These are phyloP conservation scores for Phytophthora melonis DNA, from an alignment of 352 stramenopile genomes.

Conservation along the genomic window DNA sequence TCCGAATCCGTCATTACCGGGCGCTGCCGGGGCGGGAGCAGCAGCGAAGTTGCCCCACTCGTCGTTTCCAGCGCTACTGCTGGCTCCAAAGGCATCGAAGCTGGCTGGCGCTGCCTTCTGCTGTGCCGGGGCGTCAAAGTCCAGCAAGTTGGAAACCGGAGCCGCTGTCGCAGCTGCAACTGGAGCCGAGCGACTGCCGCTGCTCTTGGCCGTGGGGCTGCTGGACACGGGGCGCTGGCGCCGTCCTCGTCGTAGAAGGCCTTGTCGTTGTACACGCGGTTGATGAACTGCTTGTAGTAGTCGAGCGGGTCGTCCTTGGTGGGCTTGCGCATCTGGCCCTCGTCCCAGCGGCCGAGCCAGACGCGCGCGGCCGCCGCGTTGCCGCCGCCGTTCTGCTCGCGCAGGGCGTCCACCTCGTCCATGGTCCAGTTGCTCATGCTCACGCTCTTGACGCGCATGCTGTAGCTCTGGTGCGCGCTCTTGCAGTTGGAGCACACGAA, in stretches of 20 bases:
- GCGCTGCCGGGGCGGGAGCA: constrained; percentile 30
- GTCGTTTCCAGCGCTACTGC: constrained; percentile 20
- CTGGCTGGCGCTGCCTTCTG: constrained; percentile 26
- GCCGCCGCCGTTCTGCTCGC: constrained; percentile 86
- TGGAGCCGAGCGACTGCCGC: not conserved
- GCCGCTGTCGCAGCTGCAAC: not conserved
- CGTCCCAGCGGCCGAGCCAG: constrained; percentile 91
- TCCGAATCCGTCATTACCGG: constrained; percentile 49
- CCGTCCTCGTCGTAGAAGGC: constrained; percentile 76
- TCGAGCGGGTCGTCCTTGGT: constrained; percentile 79
- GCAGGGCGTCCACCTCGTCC: constrained; percentile 91
- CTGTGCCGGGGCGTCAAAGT: constrained; percentile 55
- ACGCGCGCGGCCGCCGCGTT: constrained; percentile 87
- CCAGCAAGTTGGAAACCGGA: constrained; percentile 58
- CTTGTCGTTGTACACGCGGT: constrained; percentile 86
- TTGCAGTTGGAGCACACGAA: constrained; percentile 97
- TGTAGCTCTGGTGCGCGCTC: constrained; percentile 94
- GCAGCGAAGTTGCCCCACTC: constrained; percentile 49
- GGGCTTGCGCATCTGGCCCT: constrained; percentile 72
- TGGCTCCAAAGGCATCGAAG: constrained; percentile 57
- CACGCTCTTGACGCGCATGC: constrained; percentile 95
- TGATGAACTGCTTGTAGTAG: constrained; percentile 90
- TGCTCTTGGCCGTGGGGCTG: constrained; percentile 16
- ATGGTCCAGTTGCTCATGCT: constrained; percentile 96
- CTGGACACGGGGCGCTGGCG: not conserved